Evolutionary conservation across 2,329 filamentous ascomycete genomes (phyloP), one percentile per base, ranked within the genome.

Genomic region (Dothiorella sarmentorum): DNA sequence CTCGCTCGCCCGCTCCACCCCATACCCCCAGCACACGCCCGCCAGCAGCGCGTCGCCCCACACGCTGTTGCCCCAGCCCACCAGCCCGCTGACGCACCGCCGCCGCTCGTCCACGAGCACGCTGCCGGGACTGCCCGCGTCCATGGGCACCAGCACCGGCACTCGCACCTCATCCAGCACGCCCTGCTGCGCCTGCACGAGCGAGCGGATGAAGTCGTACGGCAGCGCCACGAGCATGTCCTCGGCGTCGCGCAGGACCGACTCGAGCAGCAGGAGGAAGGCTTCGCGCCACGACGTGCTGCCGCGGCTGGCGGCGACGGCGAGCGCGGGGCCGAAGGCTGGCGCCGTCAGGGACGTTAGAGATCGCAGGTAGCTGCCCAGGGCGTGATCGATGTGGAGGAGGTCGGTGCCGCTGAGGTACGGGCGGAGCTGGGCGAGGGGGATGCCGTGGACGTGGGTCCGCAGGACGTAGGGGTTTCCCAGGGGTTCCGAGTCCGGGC

Each of bases 31-130:
- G 65, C 3, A 80, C 76, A 58, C 80, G 37, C n/a, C 79, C 7
- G 75, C 78, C 75, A 85, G 77, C 61, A 80, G 72, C 9, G 79
- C 70, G 67, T 85, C 82, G 1, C 82, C 82, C 81, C 82, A 85
- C 3, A 84, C 65, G 13, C 79, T 77, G 55, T 75, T 78, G 7
- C 80, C 78, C 60, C 81, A 81, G 58, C 82, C 82, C 11, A 81
- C 67, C 10, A 85, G 64, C 1, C 81, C 82, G 1, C 75, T 76
- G 7, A 85, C 63, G 38, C 75, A 69, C 61, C 76, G 78, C 0
- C 75, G 78, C 10, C 69, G 67, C 31, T 76, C 74, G 60, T 85
- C 75, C 27, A 85, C 64, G 10, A 84, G 68, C 4, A 84, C 74
- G 58, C 83, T 80, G 7, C 76, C 73, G 10, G 77, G 73, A 0